Percentiles rank a stretch among this genome's conserved stretches.
Evolutionary conservation across 192 early-diverging fungal genomes (phyloP).

Genomic region (Glomus cerebriforme): DNA sequence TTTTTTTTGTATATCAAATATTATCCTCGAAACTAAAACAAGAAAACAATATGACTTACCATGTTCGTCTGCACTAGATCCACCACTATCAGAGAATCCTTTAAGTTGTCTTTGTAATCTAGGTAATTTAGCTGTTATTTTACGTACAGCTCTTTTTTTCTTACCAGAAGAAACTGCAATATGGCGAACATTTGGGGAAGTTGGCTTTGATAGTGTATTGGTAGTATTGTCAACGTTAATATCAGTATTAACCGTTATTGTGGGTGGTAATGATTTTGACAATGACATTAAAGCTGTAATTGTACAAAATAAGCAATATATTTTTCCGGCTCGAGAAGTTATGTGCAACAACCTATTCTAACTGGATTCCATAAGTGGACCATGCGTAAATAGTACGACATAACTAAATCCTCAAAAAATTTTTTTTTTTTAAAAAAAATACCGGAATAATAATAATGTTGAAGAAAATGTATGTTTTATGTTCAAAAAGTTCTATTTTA

Average conservation of each 20-base stretch:
- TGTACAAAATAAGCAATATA: too few species aligned
- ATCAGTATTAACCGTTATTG: neutral
- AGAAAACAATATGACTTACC: neutral
- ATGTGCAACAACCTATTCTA: too few species aligned
- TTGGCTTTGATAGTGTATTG: neutral
- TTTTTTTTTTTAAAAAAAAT: too few species aligned
- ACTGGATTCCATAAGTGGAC: too few species aligned
- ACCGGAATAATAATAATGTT: neutral
- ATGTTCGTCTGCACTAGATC: constrained; percentile 7
- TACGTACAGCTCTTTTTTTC: neutral
- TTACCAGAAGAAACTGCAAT: neutral
- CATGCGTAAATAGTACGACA: too few species aligned
- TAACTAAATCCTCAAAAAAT: too few species aligned
- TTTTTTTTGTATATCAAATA: neutral
- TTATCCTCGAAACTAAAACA: neutral
- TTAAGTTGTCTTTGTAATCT: neutral
- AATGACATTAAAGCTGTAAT: neutral
- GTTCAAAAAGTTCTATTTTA: neutral
- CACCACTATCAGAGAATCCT: too few species aligned
- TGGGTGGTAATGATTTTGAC: neutral
- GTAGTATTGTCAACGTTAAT: neutral
- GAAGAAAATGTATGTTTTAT: neutral
- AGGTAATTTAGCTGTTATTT: neutral
- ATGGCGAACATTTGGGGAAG: neutral
- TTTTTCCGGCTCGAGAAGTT: too few species aligned